Percentiles rank a stretch among this genome's conserved stretches.
These are phyloP conservation scores for Rutidosis leptorrhynchoides DNA, from an alignment of 129 eudicot genomes.

Conservation along the genomic window DNA sequence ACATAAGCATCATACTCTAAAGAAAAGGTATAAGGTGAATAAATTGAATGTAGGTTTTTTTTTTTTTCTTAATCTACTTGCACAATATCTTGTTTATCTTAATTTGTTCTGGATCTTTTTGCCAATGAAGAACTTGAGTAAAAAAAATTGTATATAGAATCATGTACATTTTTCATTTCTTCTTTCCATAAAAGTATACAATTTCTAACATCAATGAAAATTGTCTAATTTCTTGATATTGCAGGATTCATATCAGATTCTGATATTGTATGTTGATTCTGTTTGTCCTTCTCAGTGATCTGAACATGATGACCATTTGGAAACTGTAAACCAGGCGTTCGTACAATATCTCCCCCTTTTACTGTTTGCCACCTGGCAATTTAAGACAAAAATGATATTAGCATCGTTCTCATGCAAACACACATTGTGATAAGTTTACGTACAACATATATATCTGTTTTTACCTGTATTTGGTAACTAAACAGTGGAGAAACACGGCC, in stretches of 20 bases:
- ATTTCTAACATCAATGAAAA: slow-evolving; percentile 18
- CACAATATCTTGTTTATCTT: background rate
- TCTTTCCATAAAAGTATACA: slow-evolving; percentile 23
- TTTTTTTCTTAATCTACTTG: too few species aligned
- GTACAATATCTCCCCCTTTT: slow-evolving; percentile 77
- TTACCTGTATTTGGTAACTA: slow-evolving; percentile 91
- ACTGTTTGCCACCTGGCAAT: slow-evolving; percentile 56
- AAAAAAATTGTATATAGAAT: slow-evolving; percentile 2
- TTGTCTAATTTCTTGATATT: slow-evolving; percentile 21
- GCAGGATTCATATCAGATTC: slow-evolving; percentile 3
- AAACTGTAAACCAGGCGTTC: slow-evolving; percentile 92
- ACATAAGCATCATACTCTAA: background rate
- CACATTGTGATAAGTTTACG: background rate
- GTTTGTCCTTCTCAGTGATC: slow-evolving; percentile 40
- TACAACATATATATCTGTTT: slow-evolving; percentile 7
- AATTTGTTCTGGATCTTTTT: background rate
- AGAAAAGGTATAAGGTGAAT: background rate
- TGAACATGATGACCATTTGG: slow-evolving; percentile 71
- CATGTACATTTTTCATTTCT: slow-evolving; percentile 34
- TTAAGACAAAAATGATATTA: slow-evolving; percentile 15
- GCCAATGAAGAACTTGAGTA: slow-evolving; percentile 2
- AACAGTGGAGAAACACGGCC: slow-evolving; percentile 84
- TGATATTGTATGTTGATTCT: slow-evolving; percentile 25
- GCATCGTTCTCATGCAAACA: slow-evolving; percentile 17
- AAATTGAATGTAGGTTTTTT: background rate